Evolutionary conservation across 139 green algal species (phyloP), one percentile per base, ranked within the genome.

Genomic region (Chlamydomonas schloesseri): DNA sequence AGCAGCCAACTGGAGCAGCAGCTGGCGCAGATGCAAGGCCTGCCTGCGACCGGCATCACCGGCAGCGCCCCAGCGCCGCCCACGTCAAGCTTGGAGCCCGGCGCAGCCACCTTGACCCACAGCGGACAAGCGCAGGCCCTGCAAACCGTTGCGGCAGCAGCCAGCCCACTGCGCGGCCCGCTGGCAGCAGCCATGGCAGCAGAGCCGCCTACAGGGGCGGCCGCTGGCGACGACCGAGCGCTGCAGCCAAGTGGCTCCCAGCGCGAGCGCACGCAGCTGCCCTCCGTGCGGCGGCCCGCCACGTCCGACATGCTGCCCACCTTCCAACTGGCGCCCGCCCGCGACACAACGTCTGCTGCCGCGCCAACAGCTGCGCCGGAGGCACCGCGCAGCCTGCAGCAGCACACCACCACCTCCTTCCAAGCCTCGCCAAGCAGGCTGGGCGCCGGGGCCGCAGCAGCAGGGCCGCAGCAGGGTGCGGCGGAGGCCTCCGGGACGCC

Each of bases 1-100:
- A 9, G 42, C 42, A 65, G 28, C 0, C 78, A 84, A 46, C 78
- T 84, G 64, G 64, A 75, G 78, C 29, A 18, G 11, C 78, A 75
- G 78, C 64, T 64, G 42, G 17, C n/a, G 65, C 65, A 42, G 17
- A 50, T 50, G 42, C 42, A 50, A 8, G 42, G 42, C 42, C 42
- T 50, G 6, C 6, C 42, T 50, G 42, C n/a, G n/a, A n/a, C 42
- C 42, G 42, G 13, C 65, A 6, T 11, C n/a, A 24, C n/a, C n/a
- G 15, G n/a, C n/a, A 23, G n/a, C 65, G 62, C 62, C 62, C 65
- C n/a, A 71, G n/a, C 65, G 24, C 29, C 29, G 20, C 13, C 62
- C 26, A 24, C 26, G 26, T 24, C 24, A 4, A 31, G 42, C 8
- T 50, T 50, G 5, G 42, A 5, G 42, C 42, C 42, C 5, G 42